Base-by-base conservation (phyloP, 176 grass and related monocot species). In the Hyparrhenia diplandra region DNA sequence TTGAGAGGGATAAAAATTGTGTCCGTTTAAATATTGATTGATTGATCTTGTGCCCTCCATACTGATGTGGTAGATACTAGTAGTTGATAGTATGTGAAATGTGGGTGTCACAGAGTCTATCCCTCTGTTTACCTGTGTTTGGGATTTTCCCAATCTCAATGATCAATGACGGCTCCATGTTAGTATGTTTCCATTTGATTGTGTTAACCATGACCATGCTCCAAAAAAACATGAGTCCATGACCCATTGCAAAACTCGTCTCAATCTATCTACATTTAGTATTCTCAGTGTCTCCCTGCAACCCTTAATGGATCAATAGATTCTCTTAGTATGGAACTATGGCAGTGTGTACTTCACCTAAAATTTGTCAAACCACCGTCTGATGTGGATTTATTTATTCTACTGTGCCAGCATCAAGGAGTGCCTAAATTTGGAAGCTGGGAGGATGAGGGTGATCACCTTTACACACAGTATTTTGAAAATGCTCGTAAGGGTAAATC, bases 391-490 rank as follows among this genome's bases (percentile, higher is more conserved):
- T 1, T 65, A 23, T 4, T 82, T 85, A 18, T 80, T 83, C 41
- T 21, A 67, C 25, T 85, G 2, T 47, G 79, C 54, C 89, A 92
- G 84, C 81, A 89, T 75, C 25, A 86, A 39, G 84, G 74, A 52
- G 84, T 95, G 74, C 92, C 90, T 21, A 95, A 99, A 87, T 91
- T 99, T 82, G 90, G 96, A 47, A 88, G 70, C 34, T 95, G 92
- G 92, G 92, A 95, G 66, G 77, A 23, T 4, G 79, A 92, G 13
- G 74, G 73, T 57, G 86, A 84, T 36, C 83, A 89, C 29, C 88
- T 80, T 34, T 93, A 99, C 82, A 90, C 96, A 13, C 85, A 91
- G 68, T 88, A 76, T 41, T 93, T 91, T 14, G 96, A 99, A 21
- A 90, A 85, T 45, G 88, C 82, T 11, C 85, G 88, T 55, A 98